Evolutionary conservation across 768 basidiomycete species (phyloP).

Genomic region (Auriscalpium orientale): DNA sequence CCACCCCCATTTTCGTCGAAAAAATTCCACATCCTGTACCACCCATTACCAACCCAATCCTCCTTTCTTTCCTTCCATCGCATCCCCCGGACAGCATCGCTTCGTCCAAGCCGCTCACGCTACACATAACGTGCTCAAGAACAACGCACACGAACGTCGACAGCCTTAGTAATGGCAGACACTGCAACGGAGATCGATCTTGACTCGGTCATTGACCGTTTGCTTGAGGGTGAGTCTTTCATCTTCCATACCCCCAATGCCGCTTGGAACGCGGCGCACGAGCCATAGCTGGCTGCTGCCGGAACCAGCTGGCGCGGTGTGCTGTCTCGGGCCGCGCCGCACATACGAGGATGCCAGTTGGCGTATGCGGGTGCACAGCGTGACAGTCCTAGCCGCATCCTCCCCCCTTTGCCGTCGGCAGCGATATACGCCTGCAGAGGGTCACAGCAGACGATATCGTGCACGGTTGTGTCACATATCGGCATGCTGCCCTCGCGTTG

Average conservation of each 20-base stretch:
- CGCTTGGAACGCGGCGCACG: too few relatives aligned
- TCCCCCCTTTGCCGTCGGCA: neutral
- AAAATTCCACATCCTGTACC: neutral
- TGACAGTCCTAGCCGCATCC: neutral
- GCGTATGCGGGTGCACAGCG: neutral
- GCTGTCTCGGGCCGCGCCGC: neutral
- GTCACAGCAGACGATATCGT: neutral
- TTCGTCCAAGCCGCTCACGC: neutral
- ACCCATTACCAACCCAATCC: neutral
- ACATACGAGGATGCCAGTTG: neutral
- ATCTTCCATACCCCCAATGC: neutral
- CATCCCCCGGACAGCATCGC: conserved; percentile 8
- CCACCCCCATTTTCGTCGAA: neutral
- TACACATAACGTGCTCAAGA: neutral
- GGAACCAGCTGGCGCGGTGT: neutral
- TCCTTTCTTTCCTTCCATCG: conserved; percentile 2
- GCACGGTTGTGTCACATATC: neutral
- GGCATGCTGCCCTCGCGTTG: neutral
- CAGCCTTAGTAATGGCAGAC: conserved; percentile 52
- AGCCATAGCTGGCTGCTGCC: too few relatives aligned
- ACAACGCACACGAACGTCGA: neutral
- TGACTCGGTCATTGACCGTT: conserved; percentile 97
- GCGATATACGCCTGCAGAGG: neutral
- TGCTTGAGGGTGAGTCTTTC: conserved; percentile 82
- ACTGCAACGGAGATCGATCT: conserved; percentile 91